Base-by-base conservation (phyloP, 2,329 filamentous ascomycete species). In the Exophiala mesophila region DNA sequence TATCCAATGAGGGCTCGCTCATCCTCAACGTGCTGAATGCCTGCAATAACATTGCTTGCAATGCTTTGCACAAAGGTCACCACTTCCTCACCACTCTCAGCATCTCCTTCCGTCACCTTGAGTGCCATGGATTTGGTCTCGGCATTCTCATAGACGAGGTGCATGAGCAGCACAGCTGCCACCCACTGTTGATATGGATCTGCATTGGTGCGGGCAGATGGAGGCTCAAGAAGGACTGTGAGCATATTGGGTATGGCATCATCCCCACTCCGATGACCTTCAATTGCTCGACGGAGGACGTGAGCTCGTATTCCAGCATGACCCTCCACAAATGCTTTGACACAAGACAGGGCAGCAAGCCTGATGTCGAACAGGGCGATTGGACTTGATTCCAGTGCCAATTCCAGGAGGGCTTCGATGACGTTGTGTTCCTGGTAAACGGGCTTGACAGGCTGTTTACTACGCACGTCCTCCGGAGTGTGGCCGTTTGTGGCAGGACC, bases 161-260 rank as follows among this genome's bases (percentile, higher is more conserved):
- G 89, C 54, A 95, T 84, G 50, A 92, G 76, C 40, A 97, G 78
- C 18, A 89, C 82, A 32, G 86, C 82, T 3, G 92, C 89, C 62
- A 97, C 90, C 85, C 90, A 96, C 47, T 81, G 76, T 33, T 87
- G 80, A 61, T 95, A 95, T 0, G 89, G 87, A 59, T 98, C 92
- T 26, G 73, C 72, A 13, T 77, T 72, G n/a, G 75, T 68, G 31
- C 78, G 71, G 13, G 73, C 73, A 31, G 78, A 72, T 2, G 78
- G 71, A 3, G 84, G 78, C 19, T 79, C 77, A 29, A 97, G 72
- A 16, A 98, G 68, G 3, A 88, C 88, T 8, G 84, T 88, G 47
- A 98, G 66, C 9, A 94, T 85, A 62, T 98, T 98, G 9, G 88
- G 84, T 3, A 85, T 84, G 58, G 92, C 85, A 57, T 94, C 83